Conservation (phyloP, 73 alveolate species). For the Strombidium stylifer region DNA sequence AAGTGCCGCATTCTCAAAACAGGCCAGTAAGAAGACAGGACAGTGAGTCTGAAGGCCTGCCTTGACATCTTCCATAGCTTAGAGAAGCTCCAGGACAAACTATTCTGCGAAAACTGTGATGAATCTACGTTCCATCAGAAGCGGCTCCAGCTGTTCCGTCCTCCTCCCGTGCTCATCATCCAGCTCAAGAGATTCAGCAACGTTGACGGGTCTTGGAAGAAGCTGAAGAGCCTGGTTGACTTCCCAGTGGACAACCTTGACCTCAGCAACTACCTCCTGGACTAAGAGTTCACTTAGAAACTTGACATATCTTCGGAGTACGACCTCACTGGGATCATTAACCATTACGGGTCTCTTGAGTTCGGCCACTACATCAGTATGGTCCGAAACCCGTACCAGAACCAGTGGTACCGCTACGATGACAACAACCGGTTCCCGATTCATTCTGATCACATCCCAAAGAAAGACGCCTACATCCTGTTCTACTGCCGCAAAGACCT, state of each 20-base stretch:
- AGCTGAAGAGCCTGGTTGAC: constrained; percentile 29
- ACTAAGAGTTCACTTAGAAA: neutral
- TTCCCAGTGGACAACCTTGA: constrained; percentile 63
- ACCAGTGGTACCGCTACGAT: constrained; percentile 85
- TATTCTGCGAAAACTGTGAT: constrained; percentile 66
- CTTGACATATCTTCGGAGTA: constrained; percentile 30
- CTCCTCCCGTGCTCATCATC: constrained; percentile 76
- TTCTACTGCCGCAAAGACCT: constrained; percentile 57
- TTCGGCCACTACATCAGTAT: constrained; percentile 84
- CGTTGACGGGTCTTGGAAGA: constrained; percentile 3
- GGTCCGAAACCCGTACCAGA: constrained; percentile 49
- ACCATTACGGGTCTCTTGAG: constrained; percentile 79
- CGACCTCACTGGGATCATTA: constrained; percentile 81
- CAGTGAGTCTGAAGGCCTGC: constrained; percentile 37
- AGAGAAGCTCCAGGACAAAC: constrained; percentile 31
- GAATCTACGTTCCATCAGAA: constrained; percentile 64
- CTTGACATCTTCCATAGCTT: constrained; percentile 32
- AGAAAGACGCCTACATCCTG: constrained; percentile 74
- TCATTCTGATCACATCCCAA: constrained; percentile 52
- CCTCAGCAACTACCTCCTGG: constrained; percentile 14
- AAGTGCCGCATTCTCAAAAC: constrained; percentile 5
- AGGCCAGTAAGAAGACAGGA: constrained; percentile 13
- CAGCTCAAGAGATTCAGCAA: constrained; percentile 78
- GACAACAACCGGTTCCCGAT: constrained; percentile 56
- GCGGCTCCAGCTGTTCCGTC: constrained; percentile 67